These are phyloP conservation scores for Malus hybrid DNA, from an alignment of 331 rosid genomes.

Conservation along the genomic window DNA sequence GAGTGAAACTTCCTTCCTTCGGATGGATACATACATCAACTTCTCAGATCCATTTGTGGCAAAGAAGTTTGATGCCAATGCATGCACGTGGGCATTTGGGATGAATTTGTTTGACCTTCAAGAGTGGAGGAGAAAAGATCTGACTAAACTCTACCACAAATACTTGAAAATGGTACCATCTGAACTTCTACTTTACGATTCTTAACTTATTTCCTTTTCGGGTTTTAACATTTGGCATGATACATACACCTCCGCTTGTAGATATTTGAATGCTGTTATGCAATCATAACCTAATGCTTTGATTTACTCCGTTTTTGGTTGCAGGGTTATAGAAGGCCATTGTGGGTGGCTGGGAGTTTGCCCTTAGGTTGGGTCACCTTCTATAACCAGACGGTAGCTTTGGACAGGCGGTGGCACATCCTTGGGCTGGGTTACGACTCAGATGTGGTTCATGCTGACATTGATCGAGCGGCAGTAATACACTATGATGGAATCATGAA, in stretches of 20 bases:
- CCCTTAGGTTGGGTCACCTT: constrained; percentile 93
- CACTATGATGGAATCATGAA: constrained; percentile 86
- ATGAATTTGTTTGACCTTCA: constrained; percentile 78
- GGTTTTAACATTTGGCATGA: neutral
- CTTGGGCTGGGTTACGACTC: constrained; percentile 77
- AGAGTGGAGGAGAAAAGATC: constrained; percentile 67
- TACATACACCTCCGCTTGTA: neutral
- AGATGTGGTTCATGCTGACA: constrained; percentile 21
- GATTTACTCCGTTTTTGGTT: constrained; percentile 17
- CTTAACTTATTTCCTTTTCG: neutral
- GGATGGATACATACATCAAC: constrained; percentile 61
- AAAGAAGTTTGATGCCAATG: constrained; percentile 52
- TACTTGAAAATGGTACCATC: constrained; percentile 64
- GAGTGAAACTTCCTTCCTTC: constrained; percentile 45
- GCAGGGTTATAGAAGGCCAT: constrained; percentile 67
- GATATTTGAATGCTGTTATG: neutral
- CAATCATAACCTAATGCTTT: constrained; percentile 13
- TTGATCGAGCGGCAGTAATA: constrained; percentile 77
- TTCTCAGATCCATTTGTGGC: constrained; percentile 77
- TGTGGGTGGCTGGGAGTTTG: constrained; percentile 66
- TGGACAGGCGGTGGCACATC: constrained; percentile 77
- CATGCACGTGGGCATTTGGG: constrained; percentile 98
- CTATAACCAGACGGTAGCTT: constrained; percentile 48
- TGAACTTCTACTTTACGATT: neutral
- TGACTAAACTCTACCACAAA: constrained; percentile 57